Evolutionary conservation across 2,329 filamentous ascomycete species (phyloP), one percentile per base, ranked within the genome.

Genomic region (Venturia pyrina): DNA sequence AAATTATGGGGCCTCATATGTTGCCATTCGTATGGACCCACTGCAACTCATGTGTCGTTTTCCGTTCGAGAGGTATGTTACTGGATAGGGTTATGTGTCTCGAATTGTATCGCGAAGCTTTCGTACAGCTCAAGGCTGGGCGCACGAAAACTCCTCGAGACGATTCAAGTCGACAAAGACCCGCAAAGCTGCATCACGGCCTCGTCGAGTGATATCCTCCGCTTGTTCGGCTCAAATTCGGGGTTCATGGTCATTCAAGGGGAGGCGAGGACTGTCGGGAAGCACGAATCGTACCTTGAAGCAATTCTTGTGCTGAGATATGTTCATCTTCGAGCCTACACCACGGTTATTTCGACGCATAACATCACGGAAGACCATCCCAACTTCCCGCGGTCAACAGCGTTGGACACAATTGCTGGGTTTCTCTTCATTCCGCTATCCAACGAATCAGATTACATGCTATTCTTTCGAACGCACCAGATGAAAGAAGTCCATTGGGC

Each of bases 51-150:
- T 21, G 91, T 96, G 0, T 90, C 90, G 0, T 96, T 96, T 71
- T 91, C 91, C 0, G 91, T 96, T 60, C 84, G 92, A 15, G 96
- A 96, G 75, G 93, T 96, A 87, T 96, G 92, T 74, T 87, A 91
- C 6, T 79, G 96, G 5, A 85, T 96, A 2, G 91, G 92, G 4
- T 91, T 96, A 71, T 91, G 88, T 0, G 90, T 90, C 0, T 96
- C 90, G 0, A 82, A 90, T 62, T 96, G 95, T 69, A 93, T 96
- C 44, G 92, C 96, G 74, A 82, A 91, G 44, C 79, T 96, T 0
- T 96, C 90, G 0, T 96, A 96, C 72, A 89, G 91, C 4, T 93
- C 90, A 1, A 84, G 91, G 34, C 78, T 96, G 0, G 90, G 96
- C 70, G 91, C 91, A 6, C 85, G 91, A 32, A 96, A 96, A 72